Evolutionary conservation across 139 green algal genomes (phyloP).

Genomic region (Closterium sp.): DNA sequence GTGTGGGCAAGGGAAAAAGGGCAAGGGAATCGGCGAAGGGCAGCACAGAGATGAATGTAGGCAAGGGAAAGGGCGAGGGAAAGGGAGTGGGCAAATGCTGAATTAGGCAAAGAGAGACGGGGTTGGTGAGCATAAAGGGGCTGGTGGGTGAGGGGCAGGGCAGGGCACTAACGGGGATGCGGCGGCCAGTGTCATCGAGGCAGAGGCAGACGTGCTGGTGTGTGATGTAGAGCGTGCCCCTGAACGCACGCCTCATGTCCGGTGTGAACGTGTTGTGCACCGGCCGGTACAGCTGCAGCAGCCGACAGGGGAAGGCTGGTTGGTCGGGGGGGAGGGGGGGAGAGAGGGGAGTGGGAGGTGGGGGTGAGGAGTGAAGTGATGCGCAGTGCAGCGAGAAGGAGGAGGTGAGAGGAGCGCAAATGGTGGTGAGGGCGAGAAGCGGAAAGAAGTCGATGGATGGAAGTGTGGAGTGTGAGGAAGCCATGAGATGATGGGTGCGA

Average conservation of each 20-base stretch:
- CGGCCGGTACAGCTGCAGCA: conserved; percentile 73
- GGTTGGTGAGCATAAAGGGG: not conserved
- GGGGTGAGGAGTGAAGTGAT: conserved; percentile 1
- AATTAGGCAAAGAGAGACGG: not conserved
- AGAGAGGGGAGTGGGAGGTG: not conserved
- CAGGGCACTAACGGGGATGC: conserved; percentile 26
- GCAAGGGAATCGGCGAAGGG: no score
- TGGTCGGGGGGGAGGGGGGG: no score
- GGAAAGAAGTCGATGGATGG: not conserved
- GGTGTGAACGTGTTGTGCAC: conserved; percentile 72
- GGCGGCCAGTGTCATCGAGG: not conserved
- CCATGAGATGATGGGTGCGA: conserved; percentile 9
- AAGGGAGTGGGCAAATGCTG: no score
- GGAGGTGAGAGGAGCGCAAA: not conserved
- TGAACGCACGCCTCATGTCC: conserved; percentile 65
- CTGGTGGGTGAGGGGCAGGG: not conserved
- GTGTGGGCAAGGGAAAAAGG: no score
- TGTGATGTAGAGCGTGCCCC: conserved; percentile 77
- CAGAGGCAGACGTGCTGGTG: conserved; percentile 54
- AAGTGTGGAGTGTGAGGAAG: conserved; percentile 6
- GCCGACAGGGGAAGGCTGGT: conserved; percentile 67
- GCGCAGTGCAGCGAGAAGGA: not conserved
- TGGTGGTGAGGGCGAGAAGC: not conserved
- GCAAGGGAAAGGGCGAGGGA: no score
- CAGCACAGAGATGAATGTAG: no score